Percentiles rank a stretch among this genome's conserved stretches.
Evolutionary conservation across 176 grass and related monocot genomes (phyloP).

Genomic region (Hyparrhenia diplandra): DNA sequence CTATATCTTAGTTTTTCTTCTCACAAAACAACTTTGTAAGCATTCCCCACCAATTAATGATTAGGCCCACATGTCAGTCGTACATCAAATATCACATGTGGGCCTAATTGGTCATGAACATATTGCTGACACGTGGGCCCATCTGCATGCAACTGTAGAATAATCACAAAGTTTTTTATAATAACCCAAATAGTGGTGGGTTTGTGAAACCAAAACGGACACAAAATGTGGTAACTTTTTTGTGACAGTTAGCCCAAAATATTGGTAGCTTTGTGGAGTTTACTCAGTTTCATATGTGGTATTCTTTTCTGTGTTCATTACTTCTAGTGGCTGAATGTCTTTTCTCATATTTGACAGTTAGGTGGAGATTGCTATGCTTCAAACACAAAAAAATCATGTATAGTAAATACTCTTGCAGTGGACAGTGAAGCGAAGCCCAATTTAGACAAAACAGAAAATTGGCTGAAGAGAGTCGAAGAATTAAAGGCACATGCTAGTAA

Average conservation of each 20-base stretch:
- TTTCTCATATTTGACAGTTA: slow-evolving; percentile 52
- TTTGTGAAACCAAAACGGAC: background rate
- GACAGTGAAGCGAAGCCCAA: slow-evolving; percentile 76
- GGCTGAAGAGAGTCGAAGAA: slow-evolving; percentile 69
- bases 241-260: background rate
- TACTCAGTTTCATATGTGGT: background rate
- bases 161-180: background rate
- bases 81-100: background rate
- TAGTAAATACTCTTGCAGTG: slow-evolving; percentile 67
- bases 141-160: background rate
- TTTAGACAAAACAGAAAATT: slow-evolving; percentile 65
- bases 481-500: slow-evolving; percentile 72
- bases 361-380: slow-evolving; percentile 68
- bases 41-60: background rate
- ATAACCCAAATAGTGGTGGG: background rate
- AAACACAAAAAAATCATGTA: slow-evolving; percentile 58
- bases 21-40: background rate
- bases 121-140: background rate
- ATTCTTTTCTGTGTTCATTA: slow-evolving; percentile 11
- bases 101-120: background rate
- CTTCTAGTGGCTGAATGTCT: slow-evolving; percentile 13
- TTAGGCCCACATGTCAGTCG: background rate
- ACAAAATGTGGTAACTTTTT: background rate
- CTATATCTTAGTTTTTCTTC: background rate
- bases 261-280: background rate